Evolutionary conservation across 176 grass and related monocot species (phyloP).

Genomic region (Metroxylon sagu): DNA sequence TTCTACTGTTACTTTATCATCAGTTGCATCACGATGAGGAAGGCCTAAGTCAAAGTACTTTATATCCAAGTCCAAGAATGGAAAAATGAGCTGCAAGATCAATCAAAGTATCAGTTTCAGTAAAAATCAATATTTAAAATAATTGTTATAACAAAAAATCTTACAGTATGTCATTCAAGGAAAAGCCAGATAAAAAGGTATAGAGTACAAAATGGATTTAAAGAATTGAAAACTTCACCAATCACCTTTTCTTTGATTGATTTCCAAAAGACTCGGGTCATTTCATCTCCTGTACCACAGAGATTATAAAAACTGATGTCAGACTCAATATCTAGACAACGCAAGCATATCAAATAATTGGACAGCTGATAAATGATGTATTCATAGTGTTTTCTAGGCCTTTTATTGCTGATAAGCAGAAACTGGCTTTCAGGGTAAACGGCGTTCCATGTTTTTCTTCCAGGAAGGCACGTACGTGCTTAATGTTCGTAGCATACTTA

Average conservation of each 20-base stretch:
- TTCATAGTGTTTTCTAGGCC: no score
- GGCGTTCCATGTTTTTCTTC: no score
- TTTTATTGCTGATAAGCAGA: no score
- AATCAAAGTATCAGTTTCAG: constrained; percentile 3
- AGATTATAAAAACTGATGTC: no score
- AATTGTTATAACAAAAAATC: constrained; percentile 1
- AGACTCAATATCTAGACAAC: no score
- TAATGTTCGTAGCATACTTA: no score
- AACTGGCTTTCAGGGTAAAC: no score
- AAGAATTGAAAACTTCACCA: not conserved
- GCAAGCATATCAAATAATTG: no score
- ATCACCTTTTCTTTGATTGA: constrained; percentile 89
- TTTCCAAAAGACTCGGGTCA: constrained; percentile 85
- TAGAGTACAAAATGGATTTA: not conserved
- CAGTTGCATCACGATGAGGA: constrained; percentile 58
- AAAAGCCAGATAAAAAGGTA: not conserved
- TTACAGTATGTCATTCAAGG: not conserved
- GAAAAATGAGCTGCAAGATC: constrained; percentile 72
- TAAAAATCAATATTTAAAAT: not conserved
- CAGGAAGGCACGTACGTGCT: no score
- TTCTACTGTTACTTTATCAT: constrained; percentile 62
- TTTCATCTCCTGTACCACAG: constrained; percentile 60
- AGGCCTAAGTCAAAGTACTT: constrained; percentile 93
- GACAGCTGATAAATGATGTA: no score
- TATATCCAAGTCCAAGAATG: constrained; percentile 87